Evolutionary conservation across 2,329 filamentous ascomycete genomes (phyloP).

Genomic region (Neurospora sp.): DNA sequence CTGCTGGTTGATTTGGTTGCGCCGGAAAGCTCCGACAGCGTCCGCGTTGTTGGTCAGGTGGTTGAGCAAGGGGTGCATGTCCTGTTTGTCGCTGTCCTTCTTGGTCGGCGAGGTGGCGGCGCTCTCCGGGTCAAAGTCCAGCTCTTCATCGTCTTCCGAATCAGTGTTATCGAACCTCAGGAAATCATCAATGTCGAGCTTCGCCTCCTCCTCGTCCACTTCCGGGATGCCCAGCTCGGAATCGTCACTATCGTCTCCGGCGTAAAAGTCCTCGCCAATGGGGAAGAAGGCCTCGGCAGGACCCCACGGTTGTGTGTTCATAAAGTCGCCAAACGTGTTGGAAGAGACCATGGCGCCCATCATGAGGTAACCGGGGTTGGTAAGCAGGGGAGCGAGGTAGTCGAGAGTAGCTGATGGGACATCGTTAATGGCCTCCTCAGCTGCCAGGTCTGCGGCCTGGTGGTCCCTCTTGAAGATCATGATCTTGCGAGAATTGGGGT

Average conservation of each 20-base stretch:
- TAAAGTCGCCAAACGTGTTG: slow-evolving; percentile 45
- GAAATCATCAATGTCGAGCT: slow-evolving; percentile 61
- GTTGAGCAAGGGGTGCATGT: slow-evolving; percentile 44
- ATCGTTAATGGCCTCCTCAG: slow-evolving; percentile 45
- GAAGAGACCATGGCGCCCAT: slow-evolving; percentile 60
- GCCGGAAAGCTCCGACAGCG: slow-evolving; percentile 70
- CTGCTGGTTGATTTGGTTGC: slow-evolving; percentile 53
- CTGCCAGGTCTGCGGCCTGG: slow-evolving; percentile 42
- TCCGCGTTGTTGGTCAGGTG: slow-evolving; percentile 58
- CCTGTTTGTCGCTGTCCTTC: slow-evolving; percentile 34
- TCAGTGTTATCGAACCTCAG: slow-evolving; percentile 53
- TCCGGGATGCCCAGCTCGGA: slow-evolving; percentile 35
- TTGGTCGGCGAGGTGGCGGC: slow-evolving; percentile 43
- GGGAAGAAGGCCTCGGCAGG: slow-evolving; percentile 70
- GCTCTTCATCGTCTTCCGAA: slow-evolving; percentile 50
- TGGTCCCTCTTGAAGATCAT: slow-evolving; percentile 48
- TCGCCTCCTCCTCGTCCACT: slow-evolving; percentile 55
- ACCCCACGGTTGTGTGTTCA: slow-evolving; percentile 58
- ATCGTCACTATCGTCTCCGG: slow-evolving; percentile 42
- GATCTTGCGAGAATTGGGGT: slow-evolving; percentile 49
- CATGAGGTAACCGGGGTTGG: slow-evolving; percentile 66
- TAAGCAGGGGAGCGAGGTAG: slow-evolving; percentile 47
- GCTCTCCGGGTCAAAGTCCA: slow-evolving; percentile 33
- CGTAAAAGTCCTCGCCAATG: slow-evolving; percentile 50
- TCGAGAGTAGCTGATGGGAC: slow-evolving; percentile 28